Evolutionary conservation across 805 yeast species (phyloP).

Genomic region (Nematodospora valgi): DNA sequence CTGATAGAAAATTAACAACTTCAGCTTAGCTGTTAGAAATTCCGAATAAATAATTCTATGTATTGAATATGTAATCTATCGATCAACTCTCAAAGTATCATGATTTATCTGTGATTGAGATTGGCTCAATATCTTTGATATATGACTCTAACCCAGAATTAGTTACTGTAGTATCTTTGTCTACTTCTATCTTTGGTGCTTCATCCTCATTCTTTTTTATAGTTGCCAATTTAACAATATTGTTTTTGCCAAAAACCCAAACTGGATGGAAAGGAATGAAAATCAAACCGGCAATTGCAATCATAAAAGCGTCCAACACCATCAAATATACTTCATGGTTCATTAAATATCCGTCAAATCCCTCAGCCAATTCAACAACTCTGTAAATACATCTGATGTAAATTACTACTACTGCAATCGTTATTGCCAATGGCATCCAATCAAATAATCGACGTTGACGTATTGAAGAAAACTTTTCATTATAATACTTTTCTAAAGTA

Average conservation of each 20-base stretch:
- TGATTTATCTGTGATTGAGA: no score
- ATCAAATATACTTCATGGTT: conserved; percentile 34
- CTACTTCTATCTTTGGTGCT: conserved; percentile 1
- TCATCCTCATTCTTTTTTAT: conserved; percentile 25
- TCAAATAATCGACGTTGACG: conserved; percentile 24
- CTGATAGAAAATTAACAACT: no score
- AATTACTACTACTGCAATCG: conserved; percentile 28
- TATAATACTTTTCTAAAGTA: conserved; percentile 28
- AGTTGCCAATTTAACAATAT: conserved; percentile 23
- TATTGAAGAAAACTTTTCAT: conserved; percentile 20
- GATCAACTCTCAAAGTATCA: no score
- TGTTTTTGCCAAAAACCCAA: conserved; percentile 28
- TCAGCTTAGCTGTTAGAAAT: no score
- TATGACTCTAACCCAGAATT: background rate
- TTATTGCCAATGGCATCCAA: conserved; percentile 33
- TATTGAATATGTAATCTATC: no score
- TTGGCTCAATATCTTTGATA: no score
- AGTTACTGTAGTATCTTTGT: background rate
- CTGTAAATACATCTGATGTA: conserved; percentile 38
- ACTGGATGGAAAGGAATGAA: conserved; percentile 40
- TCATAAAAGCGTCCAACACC: conserved; percentile 38
- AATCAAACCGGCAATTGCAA: conserved; percentile 32
- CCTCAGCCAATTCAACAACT: conserved; percentile 39
- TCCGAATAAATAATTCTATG: no score
- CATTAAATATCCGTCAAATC: conserved; percentile 35